A percentile compares a stretch with the other conserved stretches of the same genome.
phyloP scores from a whole-genome alignment of 371 early-diverging fungal genomes.

The Umbelopsis sp. region DNA sequence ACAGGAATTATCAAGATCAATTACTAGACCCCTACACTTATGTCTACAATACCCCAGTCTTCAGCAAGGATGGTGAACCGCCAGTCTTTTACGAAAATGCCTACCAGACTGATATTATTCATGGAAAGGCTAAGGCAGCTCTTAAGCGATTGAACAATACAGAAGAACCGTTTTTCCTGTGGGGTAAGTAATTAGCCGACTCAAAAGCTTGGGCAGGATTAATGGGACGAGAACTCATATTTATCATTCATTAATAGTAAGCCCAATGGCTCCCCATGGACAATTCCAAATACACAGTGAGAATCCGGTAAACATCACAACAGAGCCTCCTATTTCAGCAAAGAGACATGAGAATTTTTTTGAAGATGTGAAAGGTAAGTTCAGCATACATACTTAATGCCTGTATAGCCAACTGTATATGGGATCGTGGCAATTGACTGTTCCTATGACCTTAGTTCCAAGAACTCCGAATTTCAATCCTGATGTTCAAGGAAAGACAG shows the following conservation, averaged over 20 bases:
- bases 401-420: not conserved
- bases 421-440: not conserved
- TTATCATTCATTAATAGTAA: constrained; percentile 8
- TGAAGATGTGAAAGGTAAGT: constrained; percentile 49
- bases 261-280: constrained; percentile 40
- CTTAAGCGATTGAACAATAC: constrained; percentile 45
- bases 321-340: constrained; percentile 54
- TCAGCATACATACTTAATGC: not conserved
- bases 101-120: constrained; percentile 68
- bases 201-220: not conserved
- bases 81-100: constrained; percentile 49
- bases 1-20: constrained; percentile 49
- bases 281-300: constrained; percentile 33
- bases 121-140: constrained; percentile 56
- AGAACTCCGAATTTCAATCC: constrained; percentile 67
- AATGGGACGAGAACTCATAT: not conserved
- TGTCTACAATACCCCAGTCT: constrained; percentile 60
- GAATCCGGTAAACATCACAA: constrained; percentile 22
- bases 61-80: constrained; percentile 59
- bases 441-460: constrained; percentile 39
- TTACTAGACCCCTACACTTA: constrained; percentile 67
- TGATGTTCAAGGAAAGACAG: constrained; percentile 53
- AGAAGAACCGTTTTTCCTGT: constrained; percentile 62
- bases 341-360: constrained; percentile 56
- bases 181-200: constrained; percentile 25